Evolutionary conservation across 768 basidiomycete genomes (phyloP).

Genomic region (Sarcomyxa edulis): DNA sequence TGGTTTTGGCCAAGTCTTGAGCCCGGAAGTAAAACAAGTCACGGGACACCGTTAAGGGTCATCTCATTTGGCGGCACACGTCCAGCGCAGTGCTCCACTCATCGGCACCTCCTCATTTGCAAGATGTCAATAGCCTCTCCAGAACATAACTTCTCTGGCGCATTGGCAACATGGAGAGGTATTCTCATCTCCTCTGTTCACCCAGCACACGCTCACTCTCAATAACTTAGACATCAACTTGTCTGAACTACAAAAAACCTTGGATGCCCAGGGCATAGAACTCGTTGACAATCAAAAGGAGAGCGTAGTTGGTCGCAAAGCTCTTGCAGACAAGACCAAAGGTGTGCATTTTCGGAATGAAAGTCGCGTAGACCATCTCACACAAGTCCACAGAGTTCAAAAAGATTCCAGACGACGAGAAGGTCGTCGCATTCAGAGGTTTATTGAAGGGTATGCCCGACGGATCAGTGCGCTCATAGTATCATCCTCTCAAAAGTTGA

Average conservation of each 20-base stretch:
- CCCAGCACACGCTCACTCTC: neutral
- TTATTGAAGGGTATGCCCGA: slow-evolving; percentile 70
- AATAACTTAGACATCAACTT: slow-evolving; percentile 70
- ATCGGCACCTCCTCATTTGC: slow-evolving; percentile 1
- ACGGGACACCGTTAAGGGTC: too few relatives aligned
- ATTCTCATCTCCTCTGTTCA: slow-evolving; percentile 13
- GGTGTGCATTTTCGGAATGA: slow-evolving; percentile 40
- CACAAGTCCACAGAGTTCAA: slow-evolving; percentile 71
- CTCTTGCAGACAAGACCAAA: slow-evolving; percentile 92
- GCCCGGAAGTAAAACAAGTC: too few relatives aligned
- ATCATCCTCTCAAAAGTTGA: neutral
- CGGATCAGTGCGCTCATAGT: neutral
- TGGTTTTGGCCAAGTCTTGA: too few relatives aligned
- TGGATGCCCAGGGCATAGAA: slow-evolving; percentile 91
- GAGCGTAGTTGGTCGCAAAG: slow-evolving; percentile 89
- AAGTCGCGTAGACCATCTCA: neutral
- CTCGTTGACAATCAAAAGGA: slow-evolving; percentile 99
- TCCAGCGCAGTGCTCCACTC: neutral
- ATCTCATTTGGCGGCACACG: too few relatives aligned
- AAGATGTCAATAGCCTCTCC: slow-evolving; percentile 17
- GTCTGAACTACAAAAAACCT: slow-evolving; percentile 84
- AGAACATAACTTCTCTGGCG: slow-evolving; percentile 90
- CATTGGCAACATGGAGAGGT: slow-evolving; percentile 92
- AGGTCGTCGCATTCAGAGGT: slow-evolving; percentile 81
- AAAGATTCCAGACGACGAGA: slow-evolving; percentile 88